These are phyloP conservation scores for Phytophthora aleatoria DNA, from an alignment of 352 stramenopile species.

Conservation along the genomic window DNA sequence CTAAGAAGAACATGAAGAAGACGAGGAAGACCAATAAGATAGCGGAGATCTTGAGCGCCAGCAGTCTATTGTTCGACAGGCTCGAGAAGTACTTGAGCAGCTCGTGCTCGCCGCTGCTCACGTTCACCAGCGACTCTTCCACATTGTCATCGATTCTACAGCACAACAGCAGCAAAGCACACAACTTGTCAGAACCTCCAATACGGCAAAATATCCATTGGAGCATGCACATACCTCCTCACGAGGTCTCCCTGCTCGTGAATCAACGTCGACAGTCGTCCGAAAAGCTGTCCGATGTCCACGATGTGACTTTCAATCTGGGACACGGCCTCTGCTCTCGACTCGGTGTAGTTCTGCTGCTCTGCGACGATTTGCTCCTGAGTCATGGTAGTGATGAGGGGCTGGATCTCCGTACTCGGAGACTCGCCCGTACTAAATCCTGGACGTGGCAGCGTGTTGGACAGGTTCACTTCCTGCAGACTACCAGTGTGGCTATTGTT, in stretches of 20 bases:
- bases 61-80: slow-evolving; percentile 87
- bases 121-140: slow-evolving; percentile 76
- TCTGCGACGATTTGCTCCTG: slow-evolving; percentile 79
- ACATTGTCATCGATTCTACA: slow-evolving; percentile 87
- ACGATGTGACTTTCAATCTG: slow-evolving; percentile 89
- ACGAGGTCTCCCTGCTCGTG: slow-evolving; percentile 85
- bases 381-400: slow-evolving; percentile 74
- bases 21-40: slow-evolving; percentile 90
- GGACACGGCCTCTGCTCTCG: slow-evolving; percentile 75
- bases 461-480: slow-evolving; percentile 47
- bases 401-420: slow-evolving; percentile 51
- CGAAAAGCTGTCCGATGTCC: slow-evolving; percentile 85
- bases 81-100: slow-evolving; percentile 87
- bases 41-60: slow-evolving; percentile 84
- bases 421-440: slow-evolving; percentile 23
- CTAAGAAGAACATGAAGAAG: slow-evolving; percentile 91
- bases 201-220: neutral
- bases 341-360: slow-evolving; percentile 81
- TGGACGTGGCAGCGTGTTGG: slow-evolving; percentile 62
- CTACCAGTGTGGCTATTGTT: slow-evolving; percentile 38
- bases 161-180: slow-evolving; percentile 16
- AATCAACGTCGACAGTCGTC: slow-evolving; percentile 78
- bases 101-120: slow-evolving; percentile 79
- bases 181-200: slow-evolving; percentile 2
- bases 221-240: slow-evolving; percentile 49